These are phyloP conservation scores for Rhodosporidiobolus odoratus DNA, from an alignment of 768 basidiomycete species.

Conservation along the genomic window DNA sequence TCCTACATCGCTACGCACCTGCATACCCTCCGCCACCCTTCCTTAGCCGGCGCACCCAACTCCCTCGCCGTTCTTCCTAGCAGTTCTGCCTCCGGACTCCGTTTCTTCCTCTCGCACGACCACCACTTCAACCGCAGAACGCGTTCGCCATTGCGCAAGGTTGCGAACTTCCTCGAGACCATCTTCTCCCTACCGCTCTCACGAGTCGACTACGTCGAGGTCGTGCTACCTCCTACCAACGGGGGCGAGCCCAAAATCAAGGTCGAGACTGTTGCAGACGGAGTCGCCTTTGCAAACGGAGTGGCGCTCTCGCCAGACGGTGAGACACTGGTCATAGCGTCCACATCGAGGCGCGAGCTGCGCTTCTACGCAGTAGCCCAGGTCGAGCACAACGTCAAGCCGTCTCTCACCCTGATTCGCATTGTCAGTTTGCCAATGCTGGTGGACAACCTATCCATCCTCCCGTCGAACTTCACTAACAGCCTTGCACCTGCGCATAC, in stretches of 20 bases:
- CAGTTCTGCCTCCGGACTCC: slow-evolving; percentile 46
- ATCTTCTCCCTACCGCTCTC: slow-evolving; percentile 35
- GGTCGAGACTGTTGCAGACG: slow-evolving; percentile 47
- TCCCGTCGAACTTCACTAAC: not conserved
- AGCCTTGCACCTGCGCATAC: no score
- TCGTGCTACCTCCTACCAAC: not conserved
- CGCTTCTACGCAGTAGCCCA: slow-evolving; percentile 1
- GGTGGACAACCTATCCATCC: slow-evolving; percentile 29
- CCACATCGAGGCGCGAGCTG: slow-evolving; percentile 45
- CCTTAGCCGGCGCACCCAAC: slow-evolving; percentile 61
- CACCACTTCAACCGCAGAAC: slow-evolving; percentile 63
- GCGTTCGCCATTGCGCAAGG: slow-evolving; percentile 51
- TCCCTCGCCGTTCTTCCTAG: slow-evolving; percentile 62
- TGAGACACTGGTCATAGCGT: slow-evolving; percentile 57
- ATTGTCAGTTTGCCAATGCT: slow-evolving; percentile 11
- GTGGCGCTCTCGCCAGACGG: slow-evolving; percentile 57
- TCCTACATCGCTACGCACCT: slow-evolving; percentile 52
- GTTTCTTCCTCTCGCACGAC: slow-evolving; percentile 68
- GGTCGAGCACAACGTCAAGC: no score
- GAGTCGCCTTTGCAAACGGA: slow-evolving; percentile 66
- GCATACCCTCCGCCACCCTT: slow-evolving; percentile 58
- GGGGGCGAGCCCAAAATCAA: no score
- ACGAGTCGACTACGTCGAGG: slow-evolving; percentile 11
- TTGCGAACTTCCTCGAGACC: slow-evolving; percentile 58
- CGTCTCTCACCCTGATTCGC: not conserved